phyloP scores from a whole-genome alignment of 768 basidiomycete species.

The Phylloporus arenicola region DNA sequence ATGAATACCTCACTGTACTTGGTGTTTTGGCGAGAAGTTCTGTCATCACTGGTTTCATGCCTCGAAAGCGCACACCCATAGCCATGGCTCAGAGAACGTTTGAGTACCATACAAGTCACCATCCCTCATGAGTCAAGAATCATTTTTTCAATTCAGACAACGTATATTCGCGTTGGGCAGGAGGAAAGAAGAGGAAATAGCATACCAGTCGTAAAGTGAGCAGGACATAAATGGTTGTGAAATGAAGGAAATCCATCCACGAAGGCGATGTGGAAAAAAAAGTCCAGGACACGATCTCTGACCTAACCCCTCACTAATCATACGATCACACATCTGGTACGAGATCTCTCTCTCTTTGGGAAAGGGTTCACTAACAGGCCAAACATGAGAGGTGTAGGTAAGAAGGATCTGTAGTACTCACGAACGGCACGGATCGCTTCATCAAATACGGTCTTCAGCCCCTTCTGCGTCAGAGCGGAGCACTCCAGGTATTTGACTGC shows the following conservation, averaged over 20 bases:
- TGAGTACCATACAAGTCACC: not conserved
- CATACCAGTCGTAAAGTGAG: slow-evolving; percentile 63
- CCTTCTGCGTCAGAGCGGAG: slow-evolving; percentile 96
- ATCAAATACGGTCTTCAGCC: slow-evolving; percentile 97
- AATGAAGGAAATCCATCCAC: slow-evolving; percentile 38
- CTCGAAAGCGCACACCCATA: not conserved
- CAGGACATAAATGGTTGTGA: slow-evolving; percentile 66
- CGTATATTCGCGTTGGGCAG: slow-evolving; percentile 32
- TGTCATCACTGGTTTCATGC: too few species aligned
- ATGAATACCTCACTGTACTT: too few species aligned
- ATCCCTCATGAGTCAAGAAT: not conserved
- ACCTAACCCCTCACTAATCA: slow-evolving; percentile 36
- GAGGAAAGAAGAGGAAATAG: slow-evolving; percentile 26
- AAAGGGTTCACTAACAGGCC: slow-evolving; percentile 65
- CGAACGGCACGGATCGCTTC: slow-evolving; percentile 96
- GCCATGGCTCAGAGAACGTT: not conserved
- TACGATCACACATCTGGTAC: slow-evolving; percentile 64
- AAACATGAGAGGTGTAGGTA: slow-evolving; percentile 5
- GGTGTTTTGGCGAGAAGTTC: too few species aligned
- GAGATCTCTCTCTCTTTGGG: slow-evolving; percentile 48
- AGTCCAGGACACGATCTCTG: slow-evolving; percentile 14
- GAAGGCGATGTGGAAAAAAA: slow-evolving; percentile 14
- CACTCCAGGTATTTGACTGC: slow-evolving; percentile 97
- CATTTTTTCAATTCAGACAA: slow-evolving; percentile 24
- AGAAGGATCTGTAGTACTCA: slow-evolving; percentile 41